A percentile compares a stretch with the other conserved stretches of the same genome.
Conservation (phyloP, 2,329 filamentous ascomycete species). For the Claviceps lovelessii region DNA sequence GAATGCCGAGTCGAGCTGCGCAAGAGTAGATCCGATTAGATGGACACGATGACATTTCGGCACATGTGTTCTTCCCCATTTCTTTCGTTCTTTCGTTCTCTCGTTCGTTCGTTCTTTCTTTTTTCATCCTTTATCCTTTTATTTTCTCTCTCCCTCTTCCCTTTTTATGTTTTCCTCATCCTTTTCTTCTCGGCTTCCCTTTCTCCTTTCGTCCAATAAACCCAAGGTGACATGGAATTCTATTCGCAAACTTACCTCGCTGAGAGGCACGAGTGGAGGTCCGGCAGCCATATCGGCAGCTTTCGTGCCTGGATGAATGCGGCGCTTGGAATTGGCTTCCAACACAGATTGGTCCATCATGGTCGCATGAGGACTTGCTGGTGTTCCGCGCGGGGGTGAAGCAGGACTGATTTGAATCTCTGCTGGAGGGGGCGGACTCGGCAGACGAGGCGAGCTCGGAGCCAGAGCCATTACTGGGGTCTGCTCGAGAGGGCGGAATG, state of each 20-base stretch:
- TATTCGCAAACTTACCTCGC: constrained; percentile 47
- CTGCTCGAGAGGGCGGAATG: background rate
- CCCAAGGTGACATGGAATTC: background rate
- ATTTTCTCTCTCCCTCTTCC: background rate
- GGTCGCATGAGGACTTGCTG: constrained; percentile 41
- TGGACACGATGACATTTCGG: background rate
- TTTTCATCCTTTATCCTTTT: background rate
- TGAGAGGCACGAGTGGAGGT: constrained; percentile 71
- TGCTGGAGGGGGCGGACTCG: constrained; percentile 84
- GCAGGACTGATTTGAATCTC: constrained; percentile 82
- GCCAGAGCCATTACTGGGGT: constrained; percentile 38
- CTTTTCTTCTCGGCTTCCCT: background rate
- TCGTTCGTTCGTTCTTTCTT: background rate
- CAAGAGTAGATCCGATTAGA: background rate
- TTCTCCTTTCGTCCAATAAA: background rate
- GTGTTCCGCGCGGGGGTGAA: constrained; percentile 50
- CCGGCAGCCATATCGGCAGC: constrained; percentile 87
- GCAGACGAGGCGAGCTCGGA: constrained; percentile 78
- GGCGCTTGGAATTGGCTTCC: constrained; percentile 62
- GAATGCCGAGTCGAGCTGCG: constrained; percentile 86
- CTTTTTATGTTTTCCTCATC: background rate
- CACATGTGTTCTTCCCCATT: background rate
- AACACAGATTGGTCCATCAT: constrained; percentile 49
- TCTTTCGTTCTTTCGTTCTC: background rate
- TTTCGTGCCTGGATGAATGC: constrained; percentile 85